Base-by-base conservation (phyloP, 2,329 filamentous ascomycete species). In the Pochonia chlamydosporia region DNA sequence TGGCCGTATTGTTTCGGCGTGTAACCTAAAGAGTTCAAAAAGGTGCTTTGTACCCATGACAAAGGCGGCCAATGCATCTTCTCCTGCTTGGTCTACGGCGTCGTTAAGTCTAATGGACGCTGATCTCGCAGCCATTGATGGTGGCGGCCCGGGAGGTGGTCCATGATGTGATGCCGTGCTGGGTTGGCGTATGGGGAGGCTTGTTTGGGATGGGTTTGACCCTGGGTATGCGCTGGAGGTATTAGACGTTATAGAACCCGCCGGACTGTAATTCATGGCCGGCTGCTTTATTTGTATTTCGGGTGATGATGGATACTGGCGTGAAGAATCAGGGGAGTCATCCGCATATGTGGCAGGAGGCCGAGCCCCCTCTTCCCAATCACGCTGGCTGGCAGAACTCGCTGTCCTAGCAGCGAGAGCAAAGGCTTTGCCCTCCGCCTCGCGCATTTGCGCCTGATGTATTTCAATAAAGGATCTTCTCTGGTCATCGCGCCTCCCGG, bases 11-110 rank as follows among this genome's bases (percentile, higher is more conserved):
- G 83, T 78, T 63, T 95, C 88, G 0, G 89, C 84, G 48, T 91
- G 87, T 37, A 92, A 66, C 31, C 82, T 76, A 60, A 95, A 95
- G 3, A 93, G 74, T 53, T 85, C 82, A 51, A 81, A 84, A 56
- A 93, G 78, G 60, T 91, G 87, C 18, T 76, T 79, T 3, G 87
- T 86, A 23, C 89, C 83, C 5, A 70, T 63, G 3, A 81, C 78
- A 61, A 96, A 95, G 11, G 84, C 78, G 7, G 76, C 67, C 43
- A 91, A 74, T 0, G 89, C 84, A 47, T 83, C 81, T 43, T 87
- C 82, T 3, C 72, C 71, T n/a, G 77, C 69, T 4, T 75, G 67
- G 46, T 61, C 55, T 10, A 67, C 60, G 0, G 62, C 65, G 44
- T 78, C 74, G 5, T 66, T 66, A 26, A 74, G 50, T 44, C 63